Evolutionary conservation across 495 filamentous ascomycete genomes (phyloP), one percentile per base, ranked within the genome.

Genomic region (Penicillium lividum): DNA sequence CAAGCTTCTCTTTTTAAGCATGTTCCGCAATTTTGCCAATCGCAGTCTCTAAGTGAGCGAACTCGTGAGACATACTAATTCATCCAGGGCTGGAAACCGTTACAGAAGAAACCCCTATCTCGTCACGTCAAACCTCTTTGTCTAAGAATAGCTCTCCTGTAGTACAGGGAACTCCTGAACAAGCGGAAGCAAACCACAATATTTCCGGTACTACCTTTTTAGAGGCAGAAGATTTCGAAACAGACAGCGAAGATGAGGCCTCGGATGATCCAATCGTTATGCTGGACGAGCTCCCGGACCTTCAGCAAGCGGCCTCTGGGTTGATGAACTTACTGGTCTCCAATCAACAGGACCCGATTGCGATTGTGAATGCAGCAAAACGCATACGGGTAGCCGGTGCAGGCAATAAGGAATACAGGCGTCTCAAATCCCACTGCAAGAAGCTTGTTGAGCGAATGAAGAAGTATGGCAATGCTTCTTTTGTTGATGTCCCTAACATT

Each of bases 181-280:
- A 54, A 22, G 52, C 53, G 29, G 74, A 77, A 34, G 74, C 71
- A 42, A 63, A 65, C 28, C 63, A 51, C 54, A 74, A 79, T 47
- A 69, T 78, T 36, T 75, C 77, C 16, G 77, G 77, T 13, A 75
- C 74, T 3, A 79, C 77, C 1, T 60, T 77, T 43, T 42, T 73
- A 4, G 53, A 58, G 7, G 56, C n/a, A 38, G 51, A 53, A 3
- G 36, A 59, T 4, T 36, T 47, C 2, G 63, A 64, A 0, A 66
- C 66, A 9, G 73, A 74, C 47, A 11, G 13, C 8, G 33, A 36
- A 11, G 64, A 74, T 52, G 54, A 55, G 10, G 61, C 67, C 15
- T 27, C 64, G 5, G 64, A 74, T 28, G 56, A 55, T 15, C 53
- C 63, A 0, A 61, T 72, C 30, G 54, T 68, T 38, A 68, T 77